Evolutionary conservation across 306 rosid species (phyloP).

Genomic region (Cercis canadensis): DNA sequence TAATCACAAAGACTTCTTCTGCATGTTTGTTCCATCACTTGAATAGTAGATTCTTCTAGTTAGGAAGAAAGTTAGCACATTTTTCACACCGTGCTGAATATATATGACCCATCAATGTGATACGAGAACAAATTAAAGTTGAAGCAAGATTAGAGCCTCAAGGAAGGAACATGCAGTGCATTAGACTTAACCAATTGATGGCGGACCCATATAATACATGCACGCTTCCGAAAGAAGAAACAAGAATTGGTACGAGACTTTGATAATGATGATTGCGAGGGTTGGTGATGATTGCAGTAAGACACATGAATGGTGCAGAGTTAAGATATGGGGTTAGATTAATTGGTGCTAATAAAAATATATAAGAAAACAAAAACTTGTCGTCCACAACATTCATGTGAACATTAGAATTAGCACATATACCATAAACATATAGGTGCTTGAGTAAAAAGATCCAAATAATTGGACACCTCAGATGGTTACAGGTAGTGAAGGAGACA

Average conservation of each 20-base stretch:
- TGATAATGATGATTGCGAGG: conserved; percentile 7
- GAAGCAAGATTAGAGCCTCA: conserved; percentile 18
- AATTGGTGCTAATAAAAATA: background rate
- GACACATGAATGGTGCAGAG: background rate
- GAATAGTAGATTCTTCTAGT: background rate
- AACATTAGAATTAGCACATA: conserved; percentile 7
- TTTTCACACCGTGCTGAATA: conserved; percentile 26
- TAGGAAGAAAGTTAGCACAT: conserved; percentile 11
- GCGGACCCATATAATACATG: background rate
- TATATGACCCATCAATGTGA: conserved; percentile 20
- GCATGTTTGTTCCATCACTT: background rate
- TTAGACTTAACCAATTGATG: background rate
- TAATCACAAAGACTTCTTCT: no score
- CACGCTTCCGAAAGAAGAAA: background rate
- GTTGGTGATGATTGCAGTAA: conserved; percentile 7
- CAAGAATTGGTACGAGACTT: background rate
- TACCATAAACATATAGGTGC: conserved; percentile 24
- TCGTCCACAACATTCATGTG: conserved; percentile 59
- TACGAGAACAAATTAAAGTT: conserved; percentile 24
- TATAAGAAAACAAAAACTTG: conserved; percentile 33
- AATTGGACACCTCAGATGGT: conserved; percentile 54
- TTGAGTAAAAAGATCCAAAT: conserved; percentile 42
- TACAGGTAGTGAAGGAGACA: conserved; percentile 50
- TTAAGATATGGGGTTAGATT: background rate
- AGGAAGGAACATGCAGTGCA: background rate